A percentile compares a stretch with the other conserved stretches of the same genome.
These are phyloP conservation scores for Chrysosporium keratinophilum DNA, from an alignment of 2,329 filamentous ascomycete genomes.

Conservation along the genomic window DNA sequence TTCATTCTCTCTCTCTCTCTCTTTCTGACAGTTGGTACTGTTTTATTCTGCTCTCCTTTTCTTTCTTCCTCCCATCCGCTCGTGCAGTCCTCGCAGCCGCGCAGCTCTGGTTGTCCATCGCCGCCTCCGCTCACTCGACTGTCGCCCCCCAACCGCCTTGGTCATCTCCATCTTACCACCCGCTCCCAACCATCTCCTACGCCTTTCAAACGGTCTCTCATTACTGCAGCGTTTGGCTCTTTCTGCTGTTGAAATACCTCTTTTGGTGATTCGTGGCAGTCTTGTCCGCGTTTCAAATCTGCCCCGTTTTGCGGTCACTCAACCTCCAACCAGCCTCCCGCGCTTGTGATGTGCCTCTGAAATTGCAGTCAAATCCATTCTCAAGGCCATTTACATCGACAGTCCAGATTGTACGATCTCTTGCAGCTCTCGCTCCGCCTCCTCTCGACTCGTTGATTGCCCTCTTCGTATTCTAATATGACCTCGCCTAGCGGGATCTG, in stretches of 20 bases:
- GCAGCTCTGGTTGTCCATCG: neutral
- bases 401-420: neutral
- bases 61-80: neutral
- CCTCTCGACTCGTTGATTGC: neutral
- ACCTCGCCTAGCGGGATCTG: neutral
- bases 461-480: neutral
- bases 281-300: neutral
- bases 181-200: neutral
- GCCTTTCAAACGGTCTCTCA: neutral
- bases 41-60: neutral
- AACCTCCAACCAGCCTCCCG: constrained; percentile 3
- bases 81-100: neutral
- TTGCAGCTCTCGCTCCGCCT: neutral
- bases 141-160: neutral
- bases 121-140: neutral
- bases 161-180: neutral
- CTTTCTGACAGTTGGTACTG: neutral
- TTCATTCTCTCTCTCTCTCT: constrained; percentile 1
- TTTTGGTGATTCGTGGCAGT: neutral
- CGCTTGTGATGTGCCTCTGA: neutral
- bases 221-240: neutral
- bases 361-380: neutral
- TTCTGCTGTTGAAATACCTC: neutral
- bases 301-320: neutral
- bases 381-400: neutral